Base-by-base conservation (phyloP, 139 green algal genomes). In the Mychonastes homosphaera region DNA sequence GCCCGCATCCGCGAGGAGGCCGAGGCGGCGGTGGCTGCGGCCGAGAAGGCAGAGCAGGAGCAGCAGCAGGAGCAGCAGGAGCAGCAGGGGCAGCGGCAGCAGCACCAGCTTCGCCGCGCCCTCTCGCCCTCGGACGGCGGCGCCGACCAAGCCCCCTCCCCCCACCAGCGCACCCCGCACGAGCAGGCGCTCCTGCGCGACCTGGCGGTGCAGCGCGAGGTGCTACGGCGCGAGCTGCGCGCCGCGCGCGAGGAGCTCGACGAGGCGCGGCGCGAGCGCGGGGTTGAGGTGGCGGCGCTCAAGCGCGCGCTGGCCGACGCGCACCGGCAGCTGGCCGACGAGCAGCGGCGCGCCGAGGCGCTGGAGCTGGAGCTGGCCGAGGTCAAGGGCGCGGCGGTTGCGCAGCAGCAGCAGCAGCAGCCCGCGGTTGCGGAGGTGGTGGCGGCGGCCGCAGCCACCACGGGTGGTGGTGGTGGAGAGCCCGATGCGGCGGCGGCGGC, bases 181-280 rank as follows among this genome's bases (percentile, higher is more conserved):
- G 12, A 9, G 15, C 24, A 55, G 27, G 23, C 15, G 23, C 39
- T 67, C 38, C 60, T 67, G 33, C 35, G 40, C 9, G 60, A 67
- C 18, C 60, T 67, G 12, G 60, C 60, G 6, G 18, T 67, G 19
- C 36, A 38, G 15, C 36, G 60, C 4, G 60, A 53, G 53, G 47
- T 46, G 52, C 50, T 55, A 24, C 54, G 41, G 28, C 56, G 62
- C 3, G 62, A 70, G 45, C 44, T 76, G 54, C 59, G 59, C 39
- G 62, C 65, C n/a, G 66, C 67, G n/a, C 54, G 52, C 6, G 53
- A 63, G 21, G 65, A 71, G 32, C 55, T 70, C 24, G 69, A 70
- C 53, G 27, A 43, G 1, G 63, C 62, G 19, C 47, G 64, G 15
- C 28, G 39, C 9, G 62, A 83, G 55, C 65, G 67, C 34, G 8